A percentile compares a stretch with the other conserved stretches of the same genome.
Evolutionary conservation across 1,284 basidiomycete genomes (phyloP).

Genomic region (Cryptococcus sp.): DNA sequence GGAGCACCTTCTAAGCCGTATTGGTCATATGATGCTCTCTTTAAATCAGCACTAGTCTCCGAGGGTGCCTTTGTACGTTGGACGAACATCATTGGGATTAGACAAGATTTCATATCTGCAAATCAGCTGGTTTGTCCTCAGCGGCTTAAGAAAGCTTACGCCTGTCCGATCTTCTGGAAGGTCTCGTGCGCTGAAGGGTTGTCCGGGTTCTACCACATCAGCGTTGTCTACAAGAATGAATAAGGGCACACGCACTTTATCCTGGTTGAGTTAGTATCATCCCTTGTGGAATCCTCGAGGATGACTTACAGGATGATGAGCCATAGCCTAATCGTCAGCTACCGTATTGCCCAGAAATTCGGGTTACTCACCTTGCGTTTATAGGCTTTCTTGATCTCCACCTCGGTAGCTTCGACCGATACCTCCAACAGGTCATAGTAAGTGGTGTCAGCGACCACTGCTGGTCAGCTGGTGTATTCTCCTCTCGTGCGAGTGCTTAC

Average conservation of each 20-base stretch:
- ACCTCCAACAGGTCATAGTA: constrained; percentile 75
- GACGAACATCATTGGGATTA: constrained; percentile 57
- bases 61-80: neutral
- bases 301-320: constrained; percentile 77
- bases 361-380: constrained; percentile 65
- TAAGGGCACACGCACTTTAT: too few species aligned
- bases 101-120: constrained; percentile 80
- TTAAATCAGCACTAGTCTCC: constrained; percentile 15
- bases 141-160: constrained; percentile 55
- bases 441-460: constrained; percentile 41
- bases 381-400: constrained; percentile 87
- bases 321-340: constrained; percentile 61
- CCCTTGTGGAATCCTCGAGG: neutral
- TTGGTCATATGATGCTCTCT: constrained; percentile 73
- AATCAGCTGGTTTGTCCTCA: neutral
- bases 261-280: too few species aligned
- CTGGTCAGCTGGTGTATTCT: too few species aligned
- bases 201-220: constrained; percentile 42
- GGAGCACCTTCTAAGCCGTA: constrained; percentile 61
- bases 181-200: constrained; percentile 59
- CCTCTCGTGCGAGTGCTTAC: too few species aligned
- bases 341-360: neutral
- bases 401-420: constrained; percentile 60
- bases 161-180: constrained; percentile 83
- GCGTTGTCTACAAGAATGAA: neutral